A percentile compares a stretch with the other conserved stretches of the same genome.
phyloP scores from a whole-genome alignment of 2,329 filamentous ascomycete genomes.

The Hirsutella minnesotensis region DNA sequence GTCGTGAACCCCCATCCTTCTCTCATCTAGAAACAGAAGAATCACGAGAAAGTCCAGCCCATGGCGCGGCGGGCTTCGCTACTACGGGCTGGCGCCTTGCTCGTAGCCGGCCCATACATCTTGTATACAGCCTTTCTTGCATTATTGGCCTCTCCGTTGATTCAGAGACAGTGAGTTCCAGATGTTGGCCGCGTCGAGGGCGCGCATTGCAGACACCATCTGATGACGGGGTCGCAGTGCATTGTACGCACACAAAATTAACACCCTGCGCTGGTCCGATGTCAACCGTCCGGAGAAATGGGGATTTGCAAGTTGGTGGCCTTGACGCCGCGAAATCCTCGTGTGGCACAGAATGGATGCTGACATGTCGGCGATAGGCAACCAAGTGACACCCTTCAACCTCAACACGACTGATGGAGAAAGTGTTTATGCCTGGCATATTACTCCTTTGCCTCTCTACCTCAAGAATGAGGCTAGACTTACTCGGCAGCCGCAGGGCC shows the following conservation, averaged over 20 bases:
- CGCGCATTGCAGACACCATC: neutral
- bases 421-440: conserved; percentile 79
- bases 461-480: conserved; percentile 56
- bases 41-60: neutral
- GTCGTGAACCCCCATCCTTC: neutral
- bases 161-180: conserved; percentile 66
- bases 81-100: conserved; percentile 33
- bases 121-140: conserved; percentile 57
- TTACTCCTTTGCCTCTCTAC: conserved; percentile 71
- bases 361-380: conserved; percentile 36
- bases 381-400: conserved; percentile 80
- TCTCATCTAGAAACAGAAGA: neutral
- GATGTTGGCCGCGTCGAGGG: too few species aligned
- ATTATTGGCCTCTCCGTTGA: conserved; percentile 51
- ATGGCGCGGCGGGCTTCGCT: conserved; percentile 6
- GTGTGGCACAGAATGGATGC: neutral
- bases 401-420: conserved; percentile 65
- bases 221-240: conserved; percentile 38
- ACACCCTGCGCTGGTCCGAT: conserved; percentile 60
- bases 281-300: conserved; percentile 67
- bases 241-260: conserved; percentile 73
- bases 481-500: conserved; percentile 35
- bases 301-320: conserved; percentile 63
- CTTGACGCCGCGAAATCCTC: neutral
- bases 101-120: conserved; percentile 45